Evolutionary conservation across 148 eudicot genomes (phyloP).

Genomic region (Cornus kousa): DNA sequence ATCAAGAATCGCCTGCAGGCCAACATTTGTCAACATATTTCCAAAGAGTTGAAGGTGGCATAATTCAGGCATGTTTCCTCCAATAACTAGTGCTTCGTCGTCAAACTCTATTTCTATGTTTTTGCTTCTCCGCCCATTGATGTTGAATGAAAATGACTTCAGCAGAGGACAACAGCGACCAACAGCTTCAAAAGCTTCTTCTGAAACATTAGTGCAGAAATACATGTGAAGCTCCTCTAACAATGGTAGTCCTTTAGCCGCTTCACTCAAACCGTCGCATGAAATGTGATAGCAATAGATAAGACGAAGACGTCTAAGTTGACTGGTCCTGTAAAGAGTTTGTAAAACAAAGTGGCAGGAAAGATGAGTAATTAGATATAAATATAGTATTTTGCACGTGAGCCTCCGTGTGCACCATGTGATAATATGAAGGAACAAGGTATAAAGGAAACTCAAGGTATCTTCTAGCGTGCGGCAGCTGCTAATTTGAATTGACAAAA

Average conservation of each 20-base stretch:
- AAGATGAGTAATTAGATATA: too few relatives aligned
- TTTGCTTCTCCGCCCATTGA: slow-evolving; percentile 5
- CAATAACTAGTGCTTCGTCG: slow-evolving; percentile 50
- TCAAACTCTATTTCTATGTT: slow-evolving; percentile 26
- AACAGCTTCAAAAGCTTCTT: slow-evolving; percentile 25
- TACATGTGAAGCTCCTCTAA: slow-evolving; percentile 65
- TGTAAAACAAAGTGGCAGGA: neutral
- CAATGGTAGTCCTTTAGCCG: slow-evolving; percentile 39
- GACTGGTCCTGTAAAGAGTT: slow-evolving; percentile 44
- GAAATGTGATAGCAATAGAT: slow-evolving; percentile 40
- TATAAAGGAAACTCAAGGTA: too few relatives aligned
- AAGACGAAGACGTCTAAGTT: slow-evolving; percentile 53
- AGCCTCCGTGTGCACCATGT: too few relatives aligned
- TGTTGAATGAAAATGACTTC: too few relatives aligned
- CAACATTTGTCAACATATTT: slow-evolving; percentile 51
- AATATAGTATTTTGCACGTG: neutral
- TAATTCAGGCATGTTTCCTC: slow-evolving; percentile 49
- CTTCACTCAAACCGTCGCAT: slow-evolving; percentile 41
- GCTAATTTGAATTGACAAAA: too few relatives aligned
- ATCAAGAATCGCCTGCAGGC: slow-evolving; percentile 51
- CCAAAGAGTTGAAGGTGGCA: slow-evolving; percentile 59
- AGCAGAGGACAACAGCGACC: slow-evolving; percentile 45
- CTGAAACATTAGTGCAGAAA: slow-evolving; percentile 16
- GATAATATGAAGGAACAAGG: too few relatives aligned
- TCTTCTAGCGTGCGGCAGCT: too few relatives aligned